Evolutionary conservation across 768 basidiomycete species (phyloP), one percentile per base, ranked within the genome.

Genomic region (Tylopilus vinaceipallidus): DNA sequence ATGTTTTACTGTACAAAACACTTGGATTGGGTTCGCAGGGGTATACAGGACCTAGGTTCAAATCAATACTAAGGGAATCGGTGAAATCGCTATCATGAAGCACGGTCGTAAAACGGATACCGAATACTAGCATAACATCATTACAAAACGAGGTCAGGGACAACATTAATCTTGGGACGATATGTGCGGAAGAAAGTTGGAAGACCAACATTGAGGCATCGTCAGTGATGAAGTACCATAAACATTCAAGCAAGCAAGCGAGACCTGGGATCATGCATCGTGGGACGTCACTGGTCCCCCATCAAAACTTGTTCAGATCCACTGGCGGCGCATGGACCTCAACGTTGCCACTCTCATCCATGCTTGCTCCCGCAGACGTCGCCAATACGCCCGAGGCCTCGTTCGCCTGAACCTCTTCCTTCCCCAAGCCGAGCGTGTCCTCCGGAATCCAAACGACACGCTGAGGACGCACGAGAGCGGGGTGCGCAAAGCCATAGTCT

Each of bases 401-500:
- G 64, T 84, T 84, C 54, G 69, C 79, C 53, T 70, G 63, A 55
- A 78, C 81, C 71, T 91, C 89, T 52, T 79, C 80, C 32, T 73
- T 69, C 1, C 76, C 80, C 46, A 92, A 27, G n/a, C 64, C 65
- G 19, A 56, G 55, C 6, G 68, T 58, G 64, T 98, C 95, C 33
- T 71, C 68, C 19, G 95, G 91, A 46, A 98, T 67, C 95, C 95
- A 98, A 27, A 98, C 72, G 5, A 82, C 75, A 54, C 84, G 76
- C 69, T 93, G 90, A 40, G 88, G 82, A 43, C 81, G 69, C 53
- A 73, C 80, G 47, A 81, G 76, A 7, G 92, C 92, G 14, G 95
- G 95, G 59, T 95, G 95, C 39, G 88, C 83, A 71, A 95, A 98
- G 12, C 87, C 86, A 60, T 83, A 83, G 42, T 80, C 64, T 52